A percentile compares a stretch with the other conserved stretches of the same genome.
Evolutionary conservation across 371 early-diverging fungal genomes (phyloP).

Genomic region (Actinomortierella ambigua): DNA sequence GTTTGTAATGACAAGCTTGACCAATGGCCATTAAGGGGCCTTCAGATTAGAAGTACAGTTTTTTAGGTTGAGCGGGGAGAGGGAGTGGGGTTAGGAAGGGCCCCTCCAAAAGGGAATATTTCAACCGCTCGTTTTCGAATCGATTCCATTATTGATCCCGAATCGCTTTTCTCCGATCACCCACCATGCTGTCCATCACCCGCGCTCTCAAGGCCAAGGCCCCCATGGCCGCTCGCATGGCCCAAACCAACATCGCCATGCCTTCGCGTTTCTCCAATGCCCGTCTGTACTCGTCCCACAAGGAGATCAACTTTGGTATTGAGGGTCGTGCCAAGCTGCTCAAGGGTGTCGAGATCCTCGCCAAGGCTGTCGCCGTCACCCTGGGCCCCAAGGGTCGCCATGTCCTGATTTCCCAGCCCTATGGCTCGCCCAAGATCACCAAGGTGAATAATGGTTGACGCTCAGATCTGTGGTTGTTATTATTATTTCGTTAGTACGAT

Average conservation of each 20-base stretch:
- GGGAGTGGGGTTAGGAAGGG: no score
- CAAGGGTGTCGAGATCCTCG: slow-evolving; percentile 93
- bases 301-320: slow-evolving; percentile 95
- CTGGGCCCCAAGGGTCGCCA: slow-evolving; percentile 98
- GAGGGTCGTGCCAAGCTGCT: slow-evolving; percentile 93
- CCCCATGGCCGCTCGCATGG: slow-evolving; percentile 32
- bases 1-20: no score
- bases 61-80: no score
- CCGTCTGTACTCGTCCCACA: slow-evolving; percentile 88
- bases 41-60: no score
- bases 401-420: slow-evolving; percentile 97
- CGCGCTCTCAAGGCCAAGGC: slow-evolving; percentile 47
- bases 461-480: background rate
- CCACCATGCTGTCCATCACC: slow-evolving; percentile 42
- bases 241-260: slow-evolving; percentile 20
- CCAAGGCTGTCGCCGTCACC: slow-evolving; percentile 97
- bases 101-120: no score
- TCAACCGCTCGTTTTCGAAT: no score
- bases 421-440: slow-evolving; percentile 98
- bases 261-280: slow-evolving; percentile 42
- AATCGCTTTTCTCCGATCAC: no score
- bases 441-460: slow-evolving; percentile 54
- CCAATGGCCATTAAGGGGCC: no score
- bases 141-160: no score
- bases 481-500: background rate